These are phyloP conservation scores for Brassica juncea DNA, from an alignment of 345 rosid genomes.

Conservation along the genomic window DNA sequence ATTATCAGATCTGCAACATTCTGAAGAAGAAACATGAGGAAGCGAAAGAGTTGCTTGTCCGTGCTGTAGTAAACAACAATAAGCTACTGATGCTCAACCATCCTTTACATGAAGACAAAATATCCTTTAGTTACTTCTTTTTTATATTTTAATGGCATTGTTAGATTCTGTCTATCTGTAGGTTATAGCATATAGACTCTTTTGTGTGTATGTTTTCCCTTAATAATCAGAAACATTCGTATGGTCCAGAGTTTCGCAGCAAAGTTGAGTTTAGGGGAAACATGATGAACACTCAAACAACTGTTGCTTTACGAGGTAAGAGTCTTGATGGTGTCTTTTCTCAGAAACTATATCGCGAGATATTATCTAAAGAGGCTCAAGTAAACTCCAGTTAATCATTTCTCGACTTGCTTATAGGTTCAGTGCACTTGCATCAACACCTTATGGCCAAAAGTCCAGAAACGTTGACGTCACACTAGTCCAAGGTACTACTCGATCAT, in stretches of 20 bases:
- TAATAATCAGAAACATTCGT: conserved; percentile 58
- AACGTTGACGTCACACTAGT: background rate
- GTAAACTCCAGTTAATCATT: background rate
- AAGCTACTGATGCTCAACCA: conserved; percentile 79
- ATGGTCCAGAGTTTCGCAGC: conserved; percentile 62
- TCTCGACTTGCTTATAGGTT: background rate
- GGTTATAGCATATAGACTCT: background rate
- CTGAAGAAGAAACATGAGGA: conserved; percentile 83
- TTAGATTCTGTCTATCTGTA: background rate
- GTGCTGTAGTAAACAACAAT: conserved; percentile 78
- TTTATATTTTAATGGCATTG: background rate
- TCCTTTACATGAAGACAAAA: conserved; percentile 68
- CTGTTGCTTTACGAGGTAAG: conserved; percentile 19
- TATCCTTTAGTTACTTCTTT: conserved; percentile 58
- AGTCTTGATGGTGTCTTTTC: conserved; percentile 1
- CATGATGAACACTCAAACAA: conserved; percentile 10
- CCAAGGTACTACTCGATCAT: background rate
- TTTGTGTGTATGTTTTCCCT: conserved; percentile 42
- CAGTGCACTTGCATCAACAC: background rate
- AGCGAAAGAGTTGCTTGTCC: conserved; percentile 80
- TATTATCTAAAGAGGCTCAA: background rate
- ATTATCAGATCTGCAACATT: conserved; percentile 72
- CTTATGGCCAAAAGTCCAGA: background rate
- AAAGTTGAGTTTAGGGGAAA: conserved; percentile 40
- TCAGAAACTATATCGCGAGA: background rate